phyloP scores from a whole-genome alignment of 2,329 filamentous ascomycete genomes.

The Gremmenia infestans region DNA sequence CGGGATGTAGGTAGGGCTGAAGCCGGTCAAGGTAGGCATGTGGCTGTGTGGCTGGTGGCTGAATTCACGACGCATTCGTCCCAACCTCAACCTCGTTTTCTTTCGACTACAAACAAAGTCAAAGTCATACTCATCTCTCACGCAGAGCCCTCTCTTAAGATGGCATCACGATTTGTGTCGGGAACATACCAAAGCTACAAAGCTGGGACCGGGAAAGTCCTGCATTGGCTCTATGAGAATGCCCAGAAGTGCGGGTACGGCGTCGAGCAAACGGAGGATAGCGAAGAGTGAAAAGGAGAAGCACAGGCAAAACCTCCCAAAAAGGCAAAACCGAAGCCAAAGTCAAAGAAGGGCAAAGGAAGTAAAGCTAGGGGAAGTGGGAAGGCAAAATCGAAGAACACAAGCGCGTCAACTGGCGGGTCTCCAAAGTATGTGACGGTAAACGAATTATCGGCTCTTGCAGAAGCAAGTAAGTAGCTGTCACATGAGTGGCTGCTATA shows the following conservation, averaged over 20 bases:
- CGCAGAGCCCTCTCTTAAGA: background rate
- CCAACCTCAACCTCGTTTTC: too few species aligned
- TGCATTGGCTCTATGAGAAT: background rate
- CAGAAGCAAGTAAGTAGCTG: background rate
- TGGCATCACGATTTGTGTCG: background rate
- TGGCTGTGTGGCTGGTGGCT: too few species aligned
- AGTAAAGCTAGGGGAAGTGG: background rate
- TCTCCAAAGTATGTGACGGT: background rate
- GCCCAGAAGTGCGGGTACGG: background rate
- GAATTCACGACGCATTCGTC: too few species aligned
- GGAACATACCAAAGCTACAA: background rate
- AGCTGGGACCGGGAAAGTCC: background rate
- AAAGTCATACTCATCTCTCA: too few species aligned
- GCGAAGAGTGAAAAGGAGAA: background rate
- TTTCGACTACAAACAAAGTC: too few species aligned
- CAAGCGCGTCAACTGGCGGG: background rate
- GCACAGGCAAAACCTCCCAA: background rate
- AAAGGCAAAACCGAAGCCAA: background rate
- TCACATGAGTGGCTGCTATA: background rate
- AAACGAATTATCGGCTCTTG: background rate
- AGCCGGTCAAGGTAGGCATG: too few species aligned
- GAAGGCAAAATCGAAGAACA: background rate
- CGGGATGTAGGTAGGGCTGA: too few species aligned
- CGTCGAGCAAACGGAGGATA: background rate
- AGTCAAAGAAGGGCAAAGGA: background rate